phyloP scores from a whole-genome alignment of 2,329 filamentous ascomycete species.

The Talaromyces piceae region DNA sequence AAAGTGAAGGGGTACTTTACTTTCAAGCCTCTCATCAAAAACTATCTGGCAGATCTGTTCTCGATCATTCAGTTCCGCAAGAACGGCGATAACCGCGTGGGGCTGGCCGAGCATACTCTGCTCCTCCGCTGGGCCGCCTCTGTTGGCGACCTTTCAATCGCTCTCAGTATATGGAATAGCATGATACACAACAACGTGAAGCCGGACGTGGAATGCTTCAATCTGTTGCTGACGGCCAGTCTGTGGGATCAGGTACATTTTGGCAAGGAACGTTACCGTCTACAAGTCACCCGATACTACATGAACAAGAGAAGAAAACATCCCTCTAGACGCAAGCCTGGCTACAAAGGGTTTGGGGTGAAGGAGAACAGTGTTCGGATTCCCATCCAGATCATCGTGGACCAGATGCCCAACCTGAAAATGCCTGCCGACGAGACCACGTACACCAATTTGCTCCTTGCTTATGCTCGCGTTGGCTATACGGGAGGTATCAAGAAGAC shows the following conservation, averaged over 20 bases:
- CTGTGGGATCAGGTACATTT: conserved; percentile 40
- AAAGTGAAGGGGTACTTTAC: conserved; percentile 36
- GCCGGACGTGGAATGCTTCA: conserved; percentile 48
- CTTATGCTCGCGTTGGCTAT: conserved; percentile 47
- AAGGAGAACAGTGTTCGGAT: conserved; percentile 25
- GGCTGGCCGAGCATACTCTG: conserved; percentile 44
- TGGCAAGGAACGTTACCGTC: conserved; percentile 32
- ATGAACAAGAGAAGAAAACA: conserved; percentile 23
- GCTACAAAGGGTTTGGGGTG: conserved; percentile 26
- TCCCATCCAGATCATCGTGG: conserved; percentile 36
- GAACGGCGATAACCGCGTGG: conserved; percentile 36
- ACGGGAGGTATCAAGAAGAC: conserved; percentile 40
- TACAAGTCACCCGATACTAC: conserved; percentile 26
- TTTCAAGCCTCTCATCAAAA: conserved; percentile 17
- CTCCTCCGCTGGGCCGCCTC: conserved; percentile 46
- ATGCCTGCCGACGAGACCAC: conserved; percentile 44
- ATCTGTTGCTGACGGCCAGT: conserved; percentile 45
- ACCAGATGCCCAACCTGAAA: conserved; percentile 41
- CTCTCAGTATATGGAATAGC: conserved; percentile 40
- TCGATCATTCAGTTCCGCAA: conserved; percentile 23
- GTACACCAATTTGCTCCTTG: conserved; percentile 47
- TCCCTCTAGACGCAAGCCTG: conserved; percentile 8
- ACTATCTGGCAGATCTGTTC: conserved; percentile 34
- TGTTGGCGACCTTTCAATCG: conserved; percentile 39
- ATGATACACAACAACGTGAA: conserved; percentile 32